A percentile compares a stretch with the other conserved stretches of the same genome.
Evolutionary conservation across 371 early-diverging fungal genomes (phyloP).

Genomic region (Actinomucor elegans): DNA sequence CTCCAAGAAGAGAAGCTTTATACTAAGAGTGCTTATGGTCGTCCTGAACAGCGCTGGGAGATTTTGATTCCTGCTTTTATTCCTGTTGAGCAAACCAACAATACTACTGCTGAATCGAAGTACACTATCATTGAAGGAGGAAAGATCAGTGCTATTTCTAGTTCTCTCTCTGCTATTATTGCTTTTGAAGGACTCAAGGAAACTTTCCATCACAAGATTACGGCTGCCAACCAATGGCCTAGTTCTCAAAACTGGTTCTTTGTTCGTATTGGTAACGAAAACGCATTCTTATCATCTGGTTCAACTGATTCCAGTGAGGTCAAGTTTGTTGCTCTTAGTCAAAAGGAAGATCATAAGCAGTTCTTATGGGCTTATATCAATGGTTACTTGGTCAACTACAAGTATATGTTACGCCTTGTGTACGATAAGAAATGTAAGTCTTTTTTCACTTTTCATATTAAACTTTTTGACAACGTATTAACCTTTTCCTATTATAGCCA

Average conservation of each 20-base stretch:
- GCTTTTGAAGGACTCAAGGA: conserved; percentile 39
- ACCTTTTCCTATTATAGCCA: conserved; percentile 14
- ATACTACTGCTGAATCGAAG: conserved; percentile 13
- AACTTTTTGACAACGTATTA: background rate
- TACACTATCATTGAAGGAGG: conserved; percentile 40
- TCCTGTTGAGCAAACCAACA: conserved; percentile 22
- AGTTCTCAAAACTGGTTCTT: conserved; percentile 39
- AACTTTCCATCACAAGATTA: conserved; percentile 28
- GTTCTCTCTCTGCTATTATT: conserved; percentile 23
- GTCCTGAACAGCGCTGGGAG: conserved; percentile 45
- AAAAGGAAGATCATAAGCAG: conserved; percentile 37
- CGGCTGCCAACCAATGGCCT: conserved; percentile 33
- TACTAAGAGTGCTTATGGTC: conserved; percentile 21
- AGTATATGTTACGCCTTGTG: conserved; percentile 42
- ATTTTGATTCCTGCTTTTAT: conserved; percentile 37
- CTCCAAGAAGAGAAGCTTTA: conserved; percentile 39
- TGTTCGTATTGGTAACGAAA: conserved; percentile 38
- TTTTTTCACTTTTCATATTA: background rate
- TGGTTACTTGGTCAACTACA: conserved; percentile 56
- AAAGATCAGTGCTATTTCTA: conserved; percentile 26
- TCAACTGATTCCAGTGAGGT: conserved; percentile 23
- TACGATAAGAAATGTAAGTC: conserved; percentile 22
- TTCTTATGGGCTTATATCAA: conserved; percentile 53
- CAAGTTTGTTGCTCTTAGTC: conserved; percentile 25
- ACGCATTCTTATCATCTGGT: conserved; percentile 37